Conservation (phyloP, 768 basidiomycete genomes). For the Podaxis mareebaensis region DNA sequence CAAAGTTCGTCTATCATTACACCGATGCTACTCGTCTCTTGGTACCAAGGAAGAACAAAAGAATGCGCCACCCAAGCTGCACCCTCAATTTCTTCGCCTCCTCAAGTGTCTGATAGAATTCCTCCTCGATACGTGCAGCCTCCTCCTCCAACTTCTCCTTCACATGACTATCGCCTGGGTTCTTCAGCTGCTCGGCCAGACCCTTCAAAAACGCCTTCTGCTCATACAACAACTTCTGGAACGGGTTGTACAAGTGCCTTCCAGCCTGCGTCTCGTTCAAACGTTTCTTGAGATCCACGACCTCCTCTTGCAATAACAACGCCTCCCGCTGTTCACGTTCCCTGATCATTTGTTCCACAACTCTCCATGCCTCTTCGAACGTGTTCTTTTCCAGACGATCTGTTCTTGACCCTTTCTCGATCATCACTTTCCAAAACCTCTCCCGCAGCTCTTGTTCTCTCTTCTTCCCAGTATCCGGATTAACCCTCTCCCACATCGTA, state of each 20-base stretch:
- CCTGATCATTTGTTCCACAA: conserved; percentile 16
- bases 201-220: neutral
- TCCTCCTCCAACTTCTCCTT: conserved; percentile 4
- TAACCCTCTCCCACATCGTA: conserved; percentile 47
- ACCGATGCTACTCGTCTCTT: neutral
- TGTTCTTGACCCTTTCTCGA: conserved; percentile 41
- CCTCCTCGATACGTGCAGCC: neutral
- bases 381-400: conserved; percentile 31
- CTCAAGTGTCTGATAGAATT: conserved; percentile 8
- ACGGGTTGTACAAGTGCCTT: conserved; percentile 5
- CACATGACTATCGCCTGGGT: neutral
- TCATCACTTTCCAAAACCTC: conserved; percentile 43
- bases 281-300: conserved; percentile 10
- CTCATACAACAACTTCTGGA: conserved; percentile 6
- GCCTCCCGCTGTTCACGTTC: conserved; percentile 6
- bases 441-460: conserved; percentile 38
- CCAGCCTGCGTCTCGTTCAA: conserved; percentile 15
- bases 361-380: conserved; percentile 30
- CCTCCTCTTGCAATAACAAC: conserved; percentile 12
- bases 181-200: neutral
- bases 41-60: conserved; percentile 5
- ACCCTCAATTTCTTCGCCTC: conserved; percentile 13
- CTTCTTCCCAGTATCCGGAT: conserved; percentile 27
- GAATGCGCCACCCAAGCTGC: conserved; percentile 1
- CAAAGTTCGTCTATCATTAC: neutral